phyloP scores from a whole-genome alignment of 2,329 filamentous ascomycete genomes.

The Fusarium ambrosium region DNA sequence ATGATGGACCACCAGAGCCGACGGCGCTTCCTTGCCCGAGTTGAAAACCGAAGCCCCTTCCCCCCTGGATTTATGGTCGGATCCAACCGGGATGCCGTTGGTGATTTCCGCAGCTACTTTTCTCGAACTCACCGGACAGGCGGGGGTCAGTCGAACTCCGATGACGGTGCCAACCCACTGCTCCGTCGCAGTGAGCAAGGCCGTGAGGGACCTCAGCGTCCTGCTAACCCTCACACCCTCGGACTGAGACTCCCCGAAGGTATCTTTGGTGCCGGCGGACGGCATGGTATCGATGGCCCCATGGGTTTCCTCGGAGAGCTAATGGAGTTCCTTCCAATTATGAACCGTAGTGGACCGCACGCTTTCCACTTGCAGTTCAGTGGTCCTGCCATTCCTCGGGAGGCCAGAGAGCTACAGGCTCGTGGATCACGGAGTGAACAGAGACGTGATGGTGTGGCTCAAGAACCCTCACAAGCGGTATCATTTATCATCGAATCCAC shows the following conservation, averaged over 20 bases:
- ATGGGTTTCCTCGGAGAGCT: constrained; percentile 69
- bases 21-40: constrained; percentile 51
- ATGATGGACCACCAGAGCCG: constrained; percentile 65
- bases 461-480: constrained; percentile 80
- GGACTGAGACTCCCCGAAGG: constrained; percentile 64
- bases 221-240: constrained; percentile 65
- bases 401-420: constrained; percentile 63
- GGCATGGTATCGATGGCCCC: constrained; percentile 61
- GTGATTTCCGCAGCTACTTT: constrained; percentile 66
- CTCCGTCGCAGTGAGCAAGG: constrained; percentile 72
- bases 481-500: constrained; percentile 81
- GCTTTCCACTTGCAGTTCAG: constrained; percentile 73
- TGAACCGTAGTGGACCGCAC: constrained; percentile 61
- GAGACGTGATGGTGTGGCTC: constrained; percentile 61
- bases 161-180: constrained; percentile 90
- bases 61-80: constrained; percentile 68
- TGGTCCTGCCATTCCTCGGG: constrained; percentile 61
- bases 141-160: constrained; percentile 68
- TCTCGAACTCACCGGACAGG: constrained; percentile 67
- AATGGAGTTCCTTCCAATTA: constrained; percentile 66
- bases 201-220: constrained; percentile 63
- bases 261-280: constrained; percentile 56
- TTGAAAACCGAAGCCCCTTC: constrained; percentile 69
- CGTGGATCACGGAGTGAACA: constrained; percentile 62
- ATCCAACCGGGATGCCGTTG: constrained; percentile 66